A percentile compares a stretch with the other conserved stretches of the same genome.
These are phyloP conservation scores for Litchi chinensis DNA, from an alignment of 345 rosid species.

Conservation along the genomic window DNA sequence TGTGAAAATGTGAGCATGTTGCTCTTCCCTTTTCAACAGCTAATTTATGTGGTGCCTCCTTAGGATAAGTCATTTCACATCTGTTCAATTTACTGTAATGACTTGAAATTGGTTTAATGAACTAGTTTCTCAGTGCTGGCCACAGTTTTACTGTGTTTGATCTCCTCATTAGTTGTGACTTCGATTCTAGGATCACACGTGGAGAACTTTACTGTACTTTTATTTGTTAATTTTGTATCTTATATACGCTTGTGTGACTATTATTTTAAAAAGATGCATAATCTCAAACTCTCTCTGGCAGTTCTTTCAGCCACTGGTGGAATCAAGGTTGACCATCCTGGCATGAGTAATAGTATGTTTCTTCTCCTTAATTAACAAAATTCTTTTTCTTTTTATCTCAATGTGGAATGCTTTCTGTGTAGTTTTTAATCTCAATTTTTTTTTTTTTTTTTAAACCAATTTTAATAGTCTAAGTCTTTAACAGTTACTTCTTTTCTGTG, in stretches of 20 bases:
- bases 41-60: neutral
- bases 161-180: neutral
- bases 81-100: neutral
- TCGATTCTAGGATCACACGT: neutral
- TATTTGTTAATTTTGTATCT: neutral
- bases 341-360: slow-evolving; percentile 57
- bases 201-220: slow-evolving; percentile 5
- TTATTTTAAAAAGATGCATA: neutral
- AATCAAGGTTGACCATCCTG: slow-evolving; percentile 67
- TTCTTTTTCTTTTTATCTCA: neutral
- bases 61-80: neutral
- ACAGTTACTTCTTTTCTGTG: slow-evolving; percentile 12
- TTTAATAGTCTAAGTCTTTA: neutral
- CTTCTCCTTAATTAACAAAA: neutral
- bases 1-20: neutral
- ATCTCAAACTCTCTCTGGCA: slow-evolving; percentile 34
- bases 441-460: neutral
- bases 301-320: slow-evolving; percentile 98
- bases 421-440: slow-evolving; percentile 6
- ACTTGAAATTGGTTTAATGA: neutral
- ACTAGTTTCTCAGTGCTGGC: neutral
- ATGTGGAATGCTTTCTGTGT: neutral
- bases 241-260: neutral
- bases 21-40: neutral
- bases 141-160: neutral